Evolutionary conservation across 352 stramenopile genomes (phyloP).

Genomic region (Sclerospora graminicola): DNA sequence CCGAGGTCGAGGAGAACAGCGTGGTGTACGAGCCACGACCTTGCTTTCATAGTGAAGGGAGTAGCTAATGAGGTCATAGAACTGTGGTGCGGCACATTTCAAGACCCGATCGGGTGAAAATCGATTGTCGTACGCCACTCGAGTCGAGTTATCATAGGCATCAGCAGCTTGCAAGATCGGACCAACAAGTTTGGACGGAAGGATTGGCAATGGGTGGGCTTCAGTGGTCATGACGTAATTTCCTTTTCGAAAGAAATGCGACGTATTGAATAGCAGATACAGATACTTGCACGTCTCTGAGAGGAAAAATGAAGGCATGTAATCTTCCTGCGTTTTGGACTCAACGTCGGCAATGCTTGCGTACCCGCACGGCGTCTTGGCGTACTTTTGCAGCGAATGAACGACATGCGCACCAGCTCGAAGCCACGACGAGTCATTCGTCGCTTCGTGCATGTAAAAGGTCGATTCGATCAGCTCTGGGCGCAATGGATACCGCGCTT

Average conservation of each 20-base stretch:
- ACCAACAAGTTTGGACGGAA: constrained; percentile 36
- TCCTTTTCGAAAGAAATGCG: constrained; percentile 82
- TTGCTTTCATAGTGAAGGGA: constrained; percentile 45
- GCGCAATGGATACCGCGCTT: constrained; percentile 87
- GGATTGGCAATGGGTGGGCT: constrained; percentile 89
- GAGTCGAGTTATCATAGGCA: constrained; percentile 4
- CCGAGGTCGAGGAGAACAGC: constrained; percentile 16
- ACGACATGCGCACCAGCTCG: constrained; percentile 70
- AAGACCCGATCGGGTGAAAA: constrained; percentile 16
- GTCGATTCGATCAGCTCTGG: constrained; percentile 97
- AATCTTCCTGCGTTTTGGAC: constrained; percentile 85
- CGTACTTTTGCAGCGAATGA: constrained; percentile 84
- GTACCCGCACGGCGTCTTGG: constrained; percentile 90
- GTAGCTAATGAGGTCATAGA: constrained; percentile 49
- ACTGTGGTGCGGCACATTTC: constrained; percentile 29
- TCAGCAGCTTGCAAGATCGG: constrained; percentile 26
- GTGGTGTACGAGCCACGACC: constrained; percentile 32
- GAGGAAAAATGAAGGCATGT: constrained; percentile 99
- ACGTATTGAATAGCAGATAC: constrained; percentile 92
- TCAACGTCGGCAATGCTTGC: constrained; percentile 83
- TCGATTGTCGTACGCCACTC: constrained; percentile 7
- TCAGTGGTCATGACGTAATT: constrained; percentile 96
- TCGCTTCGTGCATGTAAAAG: constrained; percentile 92
- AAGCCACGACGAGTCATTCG: constrained; percentile 72
- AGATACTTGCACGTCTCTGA: constrained; percentile 99